Percentiles rank a stretch among this genome's conserved stretches.
Conservation (phyloP, 306 rosid genomes). For the Phaseolus lunatus region DNA sequence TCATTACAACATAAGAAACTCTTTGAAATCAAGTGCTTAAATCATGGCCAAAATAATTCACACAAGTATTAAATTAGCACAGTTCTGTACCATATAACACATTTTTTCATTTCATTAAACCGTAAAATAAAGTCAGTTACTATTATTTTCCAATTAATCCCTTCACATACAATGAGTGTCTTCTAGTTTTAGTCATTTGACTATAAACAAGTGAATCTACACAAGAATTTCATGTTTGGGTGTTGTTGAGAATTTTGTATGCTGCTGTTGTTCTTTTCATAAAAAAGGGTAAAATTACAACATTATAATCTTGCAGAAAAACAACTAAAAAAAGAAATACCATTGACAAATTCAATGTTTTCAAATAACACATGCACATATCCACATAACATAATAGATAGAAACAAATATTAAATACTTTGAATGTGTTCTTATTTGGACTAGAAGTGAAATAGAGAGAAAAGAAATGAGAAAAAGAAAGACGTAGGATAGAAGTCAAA, state of each 20-base stretch:
- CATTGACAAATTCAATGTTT: conserved; percentile 2
- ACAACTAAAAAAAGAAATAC: neutral
- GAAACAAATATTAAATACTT: neutral
- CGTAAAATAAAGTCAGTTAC: neutral
- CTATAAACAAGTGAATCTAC: neutral
- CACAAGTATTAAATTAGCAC: neutral
- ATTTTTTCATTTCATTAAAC: conserved; percentile 9
- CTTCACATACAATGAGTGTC: conserved; percentile 1
- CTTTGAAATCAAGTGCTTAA: conserved; percentile 17
- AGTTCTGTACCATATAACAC: conserved; percentile 4
- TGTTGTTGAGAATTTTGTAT: conserved; percentile 28
- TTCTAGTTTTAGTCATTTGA: neutral
- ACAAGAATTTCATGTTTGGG: neutral
- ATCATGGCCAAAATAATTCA: conserved; percentile 25
- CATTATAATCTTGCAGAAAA: too few species aligned
- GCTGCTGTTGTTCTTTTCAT: conserved; percentile 19
- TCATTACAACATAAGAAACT: conserved; percentile 19
- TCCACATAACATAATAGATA: conserved; percentile 5
- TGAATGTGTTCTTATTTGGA: neutral
- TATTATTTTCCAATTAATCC: neutral
- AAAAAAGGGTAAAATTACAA: too few species aligned
- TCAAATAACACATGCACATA: neutral
- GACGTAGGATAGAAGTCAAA: neutral
- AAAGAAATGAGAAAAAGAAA: neutral
- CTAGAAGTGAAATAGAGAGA: neutral